Evolutionary conservation across 768 basidiomycete species (phyloP).

Genomic region (Xanthoconium purpureum): DNA sequence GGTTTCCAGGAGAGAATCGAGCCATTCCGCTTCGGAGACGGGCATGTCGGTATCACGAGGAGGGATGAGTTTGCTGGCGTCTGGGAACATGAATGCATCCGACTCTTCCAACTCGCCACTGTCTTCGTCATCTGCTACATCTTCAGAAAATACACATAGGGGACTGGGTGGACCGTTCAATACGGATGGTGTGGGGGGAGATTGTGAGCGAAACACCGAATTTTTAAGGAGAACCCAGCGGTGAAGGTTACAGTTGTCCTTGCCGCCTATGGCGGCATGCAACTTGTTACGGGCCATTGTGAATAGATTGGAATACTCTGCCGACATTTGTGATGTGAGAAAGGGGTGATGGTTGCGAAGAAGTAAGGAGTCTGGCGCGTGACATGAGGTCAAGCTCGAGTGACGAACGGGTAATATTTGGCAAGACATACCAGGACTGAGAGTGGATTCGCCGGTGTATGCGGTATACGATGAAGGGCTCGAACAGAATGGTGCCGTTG

Average conservation of each 20-base stretch:
- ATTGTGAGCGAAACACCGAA: constrained; percentile 59
- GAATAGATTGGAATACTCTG: constrained; percentile 49
- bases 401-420: no score
- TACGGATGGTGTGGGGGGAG: constrained; percentile 34
- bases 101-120: constrained; percentile 40
- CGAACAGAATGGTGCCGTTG: constrained; percentile 85
- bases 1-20: constrained; percentile 75
- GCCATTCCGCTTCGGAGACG: constrained; percentile 74
- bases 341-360: constrained; percentile 5
- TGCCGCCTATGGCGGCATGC: constrained; percentile 55
- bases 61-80: constrained; percentile 56
- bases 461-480: constrained; percentile 84
- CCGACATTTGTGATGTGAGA: constrained; percentile 40
- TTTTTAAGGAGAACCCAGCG: constrained; percentile 90
- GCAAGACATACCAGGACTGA: constrained; percentile 18
- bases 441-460: constrained; percentile 57
- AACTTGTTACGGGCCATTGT: constrained; percentile 73
- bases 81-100: constrained; percentile 80
- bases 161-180: constrained; percentile 19
- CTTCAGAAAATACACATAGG: constrained; percentile 34
- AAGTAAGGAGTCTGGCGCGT: constrained; percentile 19
- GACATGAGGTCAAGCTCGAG: constrained; percentile 4
- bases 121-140: constrained; percentile 49
- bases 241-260: constrained; percentile 73
- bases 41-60: constrained; percentile 31